Conservation (phyloP, 2,329 filamentous ascomycete genomes). For the Myrmaecium sp. region DNA sequence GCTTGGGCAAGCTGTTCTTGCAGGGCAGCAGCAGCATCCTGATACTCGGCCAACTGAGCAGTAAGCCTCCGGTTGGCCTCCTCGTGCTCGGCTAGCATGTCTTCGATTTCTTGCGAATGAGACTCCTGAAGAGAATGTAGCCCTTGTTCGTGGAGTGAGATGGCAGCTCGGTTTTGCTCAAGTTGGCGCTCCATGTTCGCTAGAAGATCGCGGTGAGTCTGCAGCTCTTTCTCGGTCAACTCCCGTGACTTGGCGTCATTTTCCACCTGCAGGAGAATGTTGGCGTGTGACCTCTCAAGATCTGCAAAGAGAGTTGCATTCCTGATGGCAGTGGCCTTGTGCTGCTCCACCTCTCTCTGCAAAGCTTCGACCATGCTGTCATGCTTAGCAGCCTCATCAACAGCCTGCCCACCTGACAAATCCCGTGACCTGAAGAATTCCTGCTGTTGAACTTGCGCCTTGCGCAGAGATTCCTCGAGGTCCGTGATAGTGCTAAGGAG, state of each 20-base stretch:
- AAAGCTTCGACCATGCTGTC: slow-evolving; percentile 39
- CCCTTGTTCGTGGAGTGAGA: slow-evolving; percentile 36
- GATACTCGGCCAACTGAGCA: slow-evolving; percentile 15
- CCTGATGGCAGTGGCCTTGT: slow-evolving; percentile 54
- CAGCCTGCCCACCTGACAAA: slow-evolving; percentile 12
- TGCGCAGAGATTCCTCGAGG: slow-evolving; percentile 44
- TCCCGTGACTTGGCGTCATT: slow-evolving; percentile 46
- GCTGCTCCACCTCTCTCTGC: slow-evolving; percentile 62
- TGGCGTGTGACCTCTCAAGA: slow-evolving; percentile 55
- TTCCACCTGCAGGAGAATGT: slow-evolving; percentile 50
- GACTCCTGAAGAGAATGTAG: slow-evolving; percentile 35
- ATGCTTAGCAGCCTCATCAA: slow-evolving; percentile 18
- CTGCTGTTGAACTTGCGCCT: slow-evolving; percentile 18
- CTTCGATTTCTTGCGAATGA: slow-evolving; percentile 40
- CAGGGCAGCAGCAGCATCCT: slow-evolving; percentile 16
- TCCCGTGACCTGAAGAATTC: too few relatives aligned
- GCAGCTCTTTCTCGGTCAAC: slow-evolving; percentile 33
- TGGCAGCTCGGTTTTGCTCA: slow-evolving; percentile 36
- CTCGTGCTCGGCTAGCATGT: slow-evolving; percentile 23
- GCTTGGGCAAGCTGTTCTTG: slow-evolving; percentile 11
- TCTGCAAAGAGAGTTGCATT: slow-evolving; percentile 55
- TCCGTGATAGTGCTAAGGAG: slow-evolving; percentile 56
- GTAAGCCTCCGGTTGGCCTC: slow-evolving; percentile 18
- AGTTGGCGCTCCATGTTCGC: slow-evolving; percentile 40
- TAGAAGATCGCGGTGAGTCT: slow-evolving; percentile 33